Percentiles rank a stretch among this genome's conserved stretches.
phyloP scores from a whole-genome alignment of 2,329 filamentous ascomycete genomes.

The Didymella keratinophila region DNA sequence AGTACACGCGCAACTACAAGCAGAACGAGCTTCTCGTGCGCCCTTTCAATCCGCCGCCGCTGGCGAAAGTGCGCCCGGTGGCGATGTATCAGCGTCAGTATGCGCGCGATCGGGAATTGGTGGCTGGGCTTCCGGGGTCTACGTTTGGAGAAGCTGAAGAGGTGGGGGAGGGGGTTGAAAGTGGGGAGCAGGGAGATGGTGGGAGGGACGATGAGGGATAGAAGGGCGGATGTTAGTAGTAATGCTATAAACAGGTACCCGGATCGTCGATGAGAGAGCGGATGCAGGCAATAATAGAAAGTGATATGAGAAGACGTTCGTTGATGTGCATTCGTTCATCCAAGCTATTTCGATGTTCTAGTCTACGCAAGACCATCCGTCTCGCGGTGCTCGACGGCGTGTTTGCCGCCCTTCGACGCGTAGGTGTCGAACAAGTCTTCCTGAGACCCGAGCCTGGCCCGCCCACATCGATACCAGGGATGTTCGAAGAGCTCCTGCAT shows the following conservation, averaged over 20 bases:
- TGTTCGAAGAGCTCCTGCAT: conserved; percentile 4
- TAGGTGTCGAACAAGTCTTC: too few species aligned
- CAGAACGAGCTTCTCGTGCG: neutral
- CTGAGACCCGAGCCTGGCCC: neutral
- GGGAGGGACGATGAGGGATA: too few species aligned
- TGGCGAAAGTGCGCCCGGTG: neutral
- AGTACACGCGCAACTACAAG: neutral
- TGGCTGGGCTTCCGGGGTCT: neutral
- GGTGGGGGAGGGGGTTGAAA: too few species aligned
- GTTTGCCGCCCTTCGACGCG: too few species aligned
- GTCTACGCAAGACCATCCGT: neutral
- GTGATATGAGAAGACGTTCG: too few species aligned
- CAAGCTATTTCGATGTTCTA: neutral
- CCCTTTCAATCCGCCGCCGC: neutral
- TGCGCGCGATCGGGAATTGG: neutral
- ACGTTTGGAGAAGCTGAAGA: neutral
- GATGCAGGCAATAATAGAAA: neutral
- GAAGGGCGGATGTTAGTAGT: too few species aligned
- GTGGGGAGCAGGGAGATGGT: too few species aligned
- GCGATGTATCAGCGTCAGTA: neutral
- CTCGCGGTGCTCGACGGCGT: neutral
- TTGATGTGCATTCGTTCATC: too few species aligned
- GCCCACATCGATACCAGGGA: conserved; percentile 1
- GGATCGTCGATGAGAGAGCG: too few species aligned
- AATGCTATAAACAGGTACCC: too few species aligned